Percentiles rank a stretch among this genome's conserved stretches.
Conservation (phyloP, 768 basidiomycete genomes). For the Panaeolus cyanescens region DNA sequence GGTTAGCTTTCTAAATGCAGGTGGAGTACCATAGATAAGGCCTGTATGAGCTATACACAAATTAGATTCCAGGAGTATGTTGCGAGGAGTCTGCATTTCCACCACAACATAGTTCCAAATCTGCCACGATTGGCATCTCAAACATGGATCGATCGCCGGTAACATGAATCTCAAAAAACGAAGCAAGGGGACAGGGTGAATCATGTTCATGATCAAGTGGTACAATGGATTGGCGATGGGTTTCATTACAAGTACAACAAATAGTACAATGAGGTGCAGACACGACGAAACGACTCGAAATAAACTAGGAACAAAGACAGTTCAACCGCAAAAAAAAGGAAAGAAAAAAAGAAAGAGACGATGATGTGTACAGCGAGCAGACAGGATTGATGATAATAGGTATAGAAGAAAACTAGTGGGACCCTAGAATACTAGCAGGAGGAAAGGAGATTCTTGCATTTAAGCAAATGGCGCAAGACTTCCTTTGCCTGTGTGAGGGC, state of each 20-base stretch:
- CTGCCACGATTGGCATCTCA: not conserved
- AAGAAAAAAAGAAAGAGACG: not conserved
- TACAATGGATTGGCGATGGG: not conserved
- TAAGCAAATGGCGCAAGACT: not conserved
- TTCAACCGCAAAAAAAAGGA: not conserved
- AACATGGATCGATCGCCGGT: not conserved
- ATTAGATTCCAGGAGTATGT: too few relatives aligned
- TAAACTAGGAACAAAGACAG: not conserved
- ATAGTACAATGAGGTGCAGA: slow-evolving; percentile 2
- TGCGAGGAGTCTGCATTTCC: not conserved
- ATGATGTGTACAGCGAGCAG: not conserved
- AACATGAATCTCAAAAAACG: not conserved
- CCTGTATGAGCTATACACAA: too few relatives aligned
- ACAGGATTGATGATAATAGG: not conserved
- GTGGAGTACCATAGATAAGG: not conserved
- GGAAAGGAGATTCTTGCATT: slow-evolving; percentile 1
- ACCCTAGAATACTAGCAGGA: not conserved
- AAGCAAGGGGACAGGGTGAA: not conserved
- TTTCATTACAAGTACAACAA: slow-evolving; percentile 4
- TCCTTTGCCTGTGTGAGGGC: not conserved
- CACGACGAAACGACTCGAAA: not conserved
- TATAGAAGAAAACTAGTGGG: slow-evolving; percentile 1
- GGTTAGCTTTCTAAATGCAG: not conserved
- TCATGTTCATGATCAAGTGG: not conserved
- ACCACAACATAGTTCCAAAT: too few relatives aligned